Base-by-base conservation (phyloP, 768 basidiomycete species). In the Multifurca ochricompacta region DNA sequence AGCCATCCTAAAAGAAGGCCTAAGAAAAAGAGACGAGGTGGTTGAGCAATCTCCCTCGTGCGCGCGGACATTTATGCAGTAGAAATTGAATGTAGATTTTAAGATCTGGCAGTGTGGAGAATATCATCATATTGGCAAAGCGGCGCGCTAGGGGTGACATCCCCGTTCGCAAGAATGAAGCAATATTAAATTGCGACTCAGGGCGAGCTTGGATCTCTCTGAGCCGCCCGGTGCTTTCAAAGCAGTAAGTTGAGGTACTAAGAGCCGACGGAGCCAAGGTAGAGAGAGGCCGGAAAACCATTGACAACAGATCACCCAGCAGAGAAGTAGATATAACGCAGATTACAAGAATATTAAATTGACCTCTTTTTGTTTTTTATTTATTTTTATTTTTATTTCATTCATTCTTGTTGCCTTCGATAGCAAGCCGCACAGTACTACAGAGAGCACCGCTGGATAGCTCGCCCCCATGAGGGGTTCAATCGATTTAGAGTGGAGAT, bases 1-100 rank as follows among this genome's bases (percentile, higher is more conserved):
- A 49, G 56, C 52, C 60, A 63, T 62, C 58, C 53, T 37, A 49
- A 47, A 32, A 56, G 31, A 53, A 45, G 48, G 34, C 55, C 44
- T 56, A 21, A 37, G 9, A 32, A 46, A 56, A 47, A 35, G 36
- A 51, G 56, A 35, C 25, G 37, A 43, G 37, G 32, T 36, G 56
- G 14, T 13, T 23, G 40, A 27, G 10, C 36, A 19, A 21, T n/a
- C n/a, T 35, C 3, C 14, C 11, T 41, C 34, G 32, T 19, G 13
- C 43, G 13, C 43, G 23, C 37, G 44, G 25, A 27, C 31, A 35
- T 55, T 50, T 55, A 50, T 43, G 41, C 4, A 7, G 3, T 6
- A 28, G n/a, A 8, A 19, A 39, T 39, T 37, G 16, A 49, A 50
- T 44, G 16, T 32, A 18, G 25, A 10, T 34, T 19, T 42, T 16